A percentile compares a stretch with the other conserved stretches of the same genome.
Conservation (phyloP, 768 basidiomycete species). For the Porphyrellus cyaneotinctus region DNA sequence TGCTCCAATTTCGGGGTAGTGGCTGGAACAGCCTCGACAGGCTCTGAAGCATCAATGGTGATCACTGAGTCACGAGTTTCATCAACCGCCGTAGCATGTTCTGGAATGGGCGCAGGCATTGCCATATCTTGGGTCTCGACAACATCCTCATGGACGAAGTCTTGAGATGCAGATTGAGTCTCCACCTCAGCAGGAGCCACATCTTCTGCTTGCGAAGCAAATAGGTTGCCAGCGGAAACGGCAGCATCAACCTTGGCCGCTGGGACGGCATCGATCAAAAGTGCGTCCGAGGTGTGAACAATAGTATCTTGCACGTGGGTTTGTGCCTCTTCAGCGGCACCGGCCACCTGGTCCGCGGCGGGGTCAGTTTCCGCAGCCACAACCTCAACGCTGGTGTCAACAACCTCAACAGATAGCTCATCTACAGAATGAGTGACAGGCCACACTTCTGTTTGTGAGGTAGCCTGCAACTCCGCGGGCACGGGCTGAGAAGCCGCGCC, state of each 20-base stretch:
- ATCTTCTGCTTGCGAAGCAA: neutral
- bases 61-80: slow-evolving; percentile 2
- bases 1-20: neutral
- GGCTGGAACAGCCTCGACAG: neutral
- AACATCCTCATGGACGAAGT: neutral
- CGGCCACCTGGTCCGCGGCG: slow-evolving; percentile 5
- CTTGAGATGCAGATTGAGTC: neutral
- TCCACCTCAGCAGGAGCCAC: neutral
- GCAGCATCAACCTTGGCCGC: neutral
- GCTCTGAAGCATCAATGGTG: neutral
- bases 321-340: neutral
- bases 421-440: neutral
- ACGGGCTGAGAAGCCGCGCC: neutral
- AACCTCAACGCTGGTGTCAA: neutral
- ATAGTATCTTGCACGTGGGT: neutral
- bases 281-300: neutral
- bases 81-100: neutral
- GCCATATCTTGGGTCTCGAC: neutral
- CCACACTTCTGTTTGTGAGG: neutral
- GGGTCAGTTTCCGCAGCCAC: neutral
- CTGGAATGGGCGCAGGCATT: neutral
- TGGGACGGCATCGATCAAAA: neutral
- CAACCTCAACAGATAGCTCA: neutral
- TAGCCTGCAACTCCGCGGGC: slow-evolving; percentile 6
- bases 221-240: neutral